Base-by-base conservation (phyloP, 805 yeast species). In the Candida rishiriensis region DNA sequence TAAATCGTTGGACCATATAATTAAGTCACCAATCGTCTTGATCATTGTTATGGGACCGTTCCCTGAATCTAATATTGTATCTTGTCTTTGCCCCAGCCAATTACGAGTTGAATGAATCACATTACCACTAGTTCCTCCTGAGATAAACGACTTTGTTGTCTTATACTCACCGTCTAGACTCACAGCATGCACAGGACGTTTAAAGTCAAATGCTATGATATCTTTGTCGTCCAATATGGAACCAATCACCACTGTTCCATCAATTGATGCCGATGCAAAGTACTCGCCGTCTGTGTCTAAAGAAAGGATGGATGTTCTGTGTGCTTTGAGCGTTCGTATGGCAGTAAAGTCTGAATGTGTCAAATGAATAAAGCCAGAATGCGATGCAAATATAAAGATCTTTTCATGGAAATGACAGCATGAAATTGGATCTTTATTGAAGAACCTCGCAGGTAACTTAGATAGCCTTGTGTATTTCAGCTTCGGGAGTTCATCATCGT, bases 101-200 rank as follows among this genome's bases (percentile, higher is more conserved):
- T 85, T 86, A 50, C 82, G 73, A 33, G 83, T 83, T 1, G 95
- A 84, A 38, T 81, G 66, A 0, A 85, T 65, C 0, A 93, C 83
- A 38, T 85, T 80, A 0, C 97, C 97, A 8, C 89, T 83, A 67
- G 83, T 88, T 0, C 97, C 97, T 3, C 98, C 97, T 29, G 90
- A 82, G 0, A 88, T 71, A 53, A 89, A 91, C 10, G 83, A 72
- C 44, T 79, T 76, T 0, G 81, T 72, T 10, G 71, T 72, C 34
- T 60, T 62, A 60, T 88, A 93, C 44, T 82, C 77, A 10, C 80
- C 79, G 53, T 86, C 93, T 6, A 93, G 63, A 0, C 88, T 86
- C 3, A 91, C 95, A 0, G 95, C 81, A 58, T 89, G 95, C 0
- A 93, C 76, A 0, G 98, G 97, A 28, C 97, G 70, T 54, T 85